A percentile compares a stretch with the other conserved stretches of the same genome.
Evolutionary conservation across 306 rosid genomes (phyloP).

Genomic region (Cucumis cinereus): DNA sequence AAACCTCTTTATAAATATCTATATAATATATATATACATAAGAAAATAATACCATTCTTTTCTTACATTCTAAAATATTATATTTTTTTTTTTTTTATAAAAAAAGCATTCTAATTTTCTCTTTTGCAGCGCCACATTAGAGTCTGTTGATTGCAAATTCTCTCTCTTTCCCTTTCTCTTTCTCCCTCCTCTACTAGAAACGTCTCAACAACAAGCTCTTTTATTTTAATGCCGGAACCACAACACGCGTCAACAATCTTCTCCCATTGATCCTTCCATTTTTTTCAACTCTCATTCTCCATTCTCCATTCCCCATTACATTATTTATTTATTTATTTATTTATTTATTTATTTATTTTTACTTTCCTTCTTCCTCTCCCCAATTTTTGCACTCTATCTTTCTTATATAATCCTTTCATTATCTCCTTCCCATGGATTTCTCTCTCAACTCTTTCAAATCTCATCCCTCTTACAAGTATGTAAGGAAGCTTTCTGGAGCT

Average conservation of each 20-base stretch:
- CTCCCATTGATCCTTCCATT: neutral
- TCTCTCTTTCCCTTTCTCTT: neutral
- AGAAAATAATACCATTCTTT: too few species aligned
- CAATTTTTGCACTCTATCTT: neutral
- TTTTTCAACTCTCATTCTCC: neutral
- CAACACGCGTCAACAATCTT: slow-evolving; percentile 28
- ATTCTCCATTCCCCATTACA: too few species aligned
- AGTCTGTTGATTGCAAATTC: neutral
- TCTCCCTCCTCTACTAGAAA: neutral
- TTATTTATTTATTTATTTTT: too few species aligned
- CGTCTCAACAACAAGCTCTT: neutral
- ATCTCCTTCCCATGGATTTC: slow-evolving; percentile 34
- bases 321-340: neutral
- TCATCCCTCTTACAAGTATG: slow-evolving; percentile 22
- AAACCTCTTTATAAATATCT: too few species aligned
- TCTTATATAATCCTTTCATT: neutral
- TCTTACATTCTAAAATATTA: too few species aligned
- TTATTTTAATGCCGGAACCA: neutral
- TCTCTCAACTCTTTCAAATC: slow-evolving; percentile 52
- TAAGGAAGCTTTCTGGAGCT: slow-evolving; percentile 17
- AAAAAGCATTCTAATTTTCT: neutral
- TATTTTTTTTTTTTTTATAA: too few species aligned
- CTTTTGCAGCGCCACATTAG: neutral
- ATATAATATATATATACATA: too few species aligned
- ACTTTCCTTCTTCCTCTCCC: neutral